Evolutionary conservation across 768 basidiomycete species (phyloP), one percentile per base, ranked within the genome.

Genomic region (Pilatotrama ljubarskyi): DNA sequence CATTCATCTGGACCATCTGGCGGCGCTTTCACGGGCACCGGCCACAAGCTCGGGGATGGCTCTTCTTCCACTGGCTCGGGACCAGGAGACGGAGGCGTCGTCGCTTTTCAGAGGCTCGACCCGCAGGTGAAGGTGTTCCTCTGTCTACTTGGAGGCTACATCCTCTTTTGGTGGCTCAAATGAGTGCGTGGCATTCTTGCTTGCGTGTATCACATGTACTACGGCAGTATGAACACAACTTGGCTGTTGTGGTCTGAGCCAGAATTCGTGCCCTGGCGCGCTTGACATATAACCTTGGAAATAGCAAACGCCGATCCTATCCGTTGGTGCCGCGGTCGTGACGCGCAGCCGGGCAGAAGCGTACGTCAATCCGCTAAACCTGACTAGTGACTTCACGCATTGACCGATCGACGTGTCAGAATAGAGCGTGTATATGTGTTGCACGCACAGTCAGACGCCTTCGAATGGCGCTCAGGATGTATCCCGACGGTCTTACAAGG

Each of bases 41-140:
- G 92, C 22, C 85, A 87, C 9, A 91, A 87, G 6, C 77, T 94
- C 1, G 87, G 86, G 9, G 56, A 44, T 20, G 84, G 84, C 25
- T 64, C 74, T 1, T 60, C 77, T 14, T 20, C 71, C 77, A 14
- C 64, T 79, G 25, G 72, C 76, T 17, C 66, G 74, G 8, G 22
- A 74, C 77, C 50, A 68, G 73, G 36, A 20, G 36, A 8, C 2
- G 72, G 73, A 41, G 74, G 72, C 5, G 73, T 75, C 1, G 64
- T 71, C 3, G 77, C 71, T 8, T 74, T 84, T 55, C 72, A 74
- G 14, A 81, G 82, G 53, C 72, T 91, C 57, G 83, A 87, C 65
- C 84, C 90, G 5, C 88, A 91, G 67, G 70, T 85, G 53, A 87
- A 86, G 70, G 73, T 90, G 26, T 72, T 93, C 26, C 64, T 90